Conservation (phyloP, 441 rosid genomes). For the Euphorbia celastroides region DNA sequence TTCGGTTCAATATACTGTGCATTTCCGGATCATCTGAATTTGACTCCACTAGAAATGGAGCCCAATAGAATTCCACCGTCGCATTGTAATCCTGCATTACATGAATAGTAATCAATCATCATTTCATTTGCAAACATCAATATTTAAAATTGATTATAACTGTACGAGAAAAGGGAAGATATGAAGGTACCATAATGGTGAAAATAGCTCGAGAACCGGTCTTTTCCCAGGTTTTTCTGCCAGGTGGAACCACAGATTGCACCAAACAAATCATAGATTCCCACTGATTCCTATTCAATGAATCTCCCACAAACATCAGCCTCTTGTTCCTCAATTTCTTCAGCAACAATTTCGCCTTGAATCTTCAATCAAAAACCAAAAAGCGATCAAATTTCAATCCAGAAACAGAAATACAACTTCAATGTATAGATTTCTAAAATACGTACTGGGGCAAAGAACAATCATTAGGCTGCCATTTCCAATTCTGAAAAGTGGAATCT, state of each 20-base stretch:
- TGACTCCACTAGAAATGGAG: conserved; percentile 78
- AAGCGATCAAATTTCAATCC: no score
- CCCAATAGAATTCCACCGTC: conserved; percentile 84
- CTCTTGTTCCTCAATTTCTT: conserved; percentile 87
- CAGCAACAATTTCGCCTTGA: conserved; percentile 66
- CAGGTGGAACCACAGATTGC: conserved; percentile 65
- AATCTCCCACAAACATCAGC: conserved; percentile 90
- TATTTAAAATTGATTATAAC: no score
- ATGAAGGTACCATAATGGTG: conserved; percentile 54
- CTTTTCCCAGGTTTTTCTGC: conserved; percentile 69
- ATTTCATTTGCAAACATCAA: no score
- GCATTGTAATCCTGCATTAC: conserved; percentile 74
- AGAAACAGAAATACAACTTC: no score
- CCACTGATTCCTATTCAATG: conserved; percentile 87
- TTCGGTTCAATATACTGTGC: no score
- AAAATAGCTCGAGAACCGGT: conserved; percentile 60
- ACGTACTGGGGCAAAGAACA: no score
- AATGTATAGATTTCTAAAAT: no score
- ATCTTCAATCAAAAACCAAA: no score
- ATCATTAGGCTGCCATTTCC: conserved; percentile 99
- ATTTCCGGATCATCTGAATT: conserved; percentile 76
- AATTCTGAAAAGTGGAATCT: conserved; percentile 61
- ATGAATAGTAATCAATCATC: no score
- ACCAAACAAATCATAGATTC: conserved; percentile 90
- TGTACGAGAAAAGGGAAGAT: no score